Conservation (phyloP, 1,139 yeast species). For the Scheffersomyces parashehatae region DNA sequence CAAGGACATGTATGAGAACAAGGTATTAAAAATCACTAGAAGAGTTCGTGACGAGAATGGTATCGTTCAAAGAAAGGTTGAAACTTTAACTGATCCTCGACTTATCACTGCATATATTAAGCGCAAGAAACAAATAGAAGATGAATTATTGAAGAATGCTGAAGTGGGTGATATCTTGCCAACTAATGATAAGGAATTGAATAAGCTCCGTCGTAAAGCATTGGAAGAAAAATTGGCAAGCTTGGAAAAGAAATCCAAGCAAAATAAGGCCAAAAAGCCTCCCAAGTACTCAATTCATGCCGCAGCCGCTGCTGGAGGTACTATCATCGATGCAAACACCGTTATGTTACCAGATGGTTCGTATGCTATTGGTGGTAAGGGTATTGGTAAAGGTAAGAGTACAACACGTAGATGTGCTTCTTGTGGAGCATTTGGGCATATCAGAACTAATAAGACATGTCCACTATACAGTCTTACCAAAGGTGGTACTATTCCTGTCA, state of each 20-base stretch:
- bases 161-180: conserved; percentile 71
- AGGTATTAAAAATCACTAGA: conserved; percentile 74
- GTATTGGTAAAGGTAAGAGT: conserved; percentile 74
- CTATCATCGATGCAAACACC: conserved; percentile 43
- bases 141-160: conserved; percentile 55
- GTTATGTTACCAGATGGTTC: conserved; percentile 48
- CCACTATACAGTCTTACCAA: conserved; percentile 64
- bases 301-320: conserved; percentile 51
- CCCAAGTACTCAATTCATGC: conserved; percentile 42
- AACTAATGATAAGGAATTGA: conserved; percentile 83
- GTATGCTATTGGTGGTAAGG: conserved; percentile 58
- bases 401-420: conserved; percentile 87
- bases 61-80: conserved; percentile 78
- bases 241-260: conserved; percentile 66
- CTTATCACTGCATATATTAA: conserved; percentile 84
- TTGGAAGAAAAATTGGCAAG: conserved; percentile 85
- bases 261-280: conserved; percentile 42
- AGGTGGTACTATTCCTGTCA: conserved; percentile 16
- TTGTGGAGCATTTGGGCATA: conserved; percentile 95
- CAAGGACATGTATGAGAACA: conserved; percentile 32
- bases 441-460: conserved; percentile 84
- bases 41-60: conserved; percentile 84
- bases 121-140: conserved; percentile 77
- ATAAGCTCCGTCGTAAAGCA: conserved; percentile 73
- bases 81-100: conserved; percentile 78